Percentiles rank a stretch among this genome's conserved stretches.
These are phyloP conservation scores for Westerdykella aurantiaca DNA, from an alignment of 2,329 filamentous ascomycete species.

Conservation along the genomic window DNA sequence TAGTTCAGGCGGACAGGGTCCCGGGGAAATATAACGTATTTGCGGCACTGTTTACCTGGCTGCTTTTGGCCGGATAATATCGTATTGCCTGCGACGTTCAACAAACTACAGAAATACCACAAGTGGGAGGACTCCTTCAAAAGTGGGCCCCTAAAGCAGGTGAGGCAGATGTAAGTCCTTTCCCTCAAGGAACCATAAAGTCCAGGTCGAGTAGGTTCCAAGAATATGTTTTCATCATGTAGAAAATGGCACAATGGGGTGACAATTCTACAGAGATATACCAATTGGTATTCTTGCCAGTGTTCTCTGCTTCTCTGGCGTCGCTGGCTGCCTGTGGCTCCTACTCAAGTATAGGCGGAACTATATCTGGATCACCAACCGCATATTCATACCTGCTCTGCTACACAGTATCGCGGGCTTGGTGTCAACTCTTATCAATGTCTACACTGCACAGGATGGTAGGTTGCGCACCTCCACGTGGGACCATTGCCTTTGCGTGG, in stretches of 20 bases:
- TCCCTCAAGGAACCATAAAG: not conserved
- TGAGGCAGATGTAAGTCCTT: conserved; percentile 20
- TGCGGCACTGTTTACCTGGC: conserved; percentile 44
- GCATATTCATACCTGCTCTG: conserved; percentile 42
- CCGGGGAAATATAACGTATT: conserved; percentile 45
- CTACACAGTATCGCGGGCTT: conserved; percentile 48
- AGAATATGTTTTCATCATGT: not conserved
- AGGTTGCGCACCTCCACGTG: conserved; percentile 29
- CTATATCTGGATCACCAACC: conserved; percentile 52
- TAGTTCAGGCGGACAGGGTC: conserved; percentile 45
- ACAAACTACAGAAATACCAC: conserved; percentile 35
- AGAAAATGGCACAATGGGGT: conserved; percentile 16
- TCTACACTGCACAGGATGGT: conserved; percentile 46
- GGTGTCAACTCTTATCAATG: conserved; percentile 46
- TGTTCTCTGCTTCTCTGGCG: conserved; percentile 41
- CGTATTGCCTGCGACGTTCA: conserved; percentile 50
- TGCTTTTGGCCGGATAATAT: conserved; percentile 52
- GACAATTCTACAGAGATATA: conserved; percentile 37
- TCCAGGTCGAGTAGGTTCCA: not conserved
- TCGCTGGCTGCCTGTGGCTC: conserved; percentile 41
- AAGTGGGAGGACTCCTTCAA: conserved; percentile 20
- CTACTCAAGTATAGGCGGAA: conserved; percentile 44
- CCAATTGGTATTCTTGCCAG: conserved; percentile 42
- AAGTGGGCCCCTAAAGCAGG: conserved; percentile 15
- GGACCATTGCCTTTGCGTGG: not conserved